Conservation (phyloP, 1,284 basidiomycete species). For the Microbotryum silenes-acaulis region DNA sequence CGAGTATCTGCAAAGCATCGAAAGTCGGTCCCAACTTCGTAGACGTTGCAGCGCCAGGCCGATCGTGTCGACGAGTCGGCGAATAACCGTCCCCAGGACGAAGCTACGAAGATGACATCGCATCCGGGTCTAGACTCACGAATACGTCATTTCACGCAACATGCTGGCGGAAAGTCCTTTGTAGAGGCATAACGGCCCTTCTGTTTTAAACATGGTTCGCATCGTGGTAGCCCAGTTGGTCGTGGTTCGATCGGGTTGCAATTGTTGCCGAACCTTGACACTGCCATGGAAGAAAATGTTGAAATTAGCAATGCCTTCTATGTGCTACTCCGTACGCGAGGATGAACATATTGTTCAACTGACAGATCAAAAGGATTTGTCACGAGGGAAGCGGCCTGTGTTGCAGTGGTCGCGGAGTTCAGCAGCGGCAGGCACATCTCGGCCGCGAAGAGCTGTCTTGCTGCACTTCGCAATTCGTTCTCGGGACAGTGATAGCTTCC, state of each 20-base stretch:
- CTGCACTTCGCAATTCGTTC: background rate
- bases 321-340: too few relatives aligned
- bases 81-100: too few relatives aligned
- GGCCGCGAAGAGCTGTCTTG: background rate
- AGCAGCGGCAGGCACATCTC: background rate
- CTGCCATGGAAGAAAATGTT: background rate
- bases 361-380: slow-evolving; percentile 27
- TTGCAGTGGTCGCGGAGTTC: background rate
- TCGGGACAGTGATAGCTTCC: background rate
- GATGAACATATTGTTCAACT: background rate
- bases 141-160: slow-evolving; percentile 31
- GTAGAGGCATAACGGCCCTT: slow-evolving; percentile 27
- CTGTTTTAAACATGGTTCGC: slow-evolving; percentile 26
- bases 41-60: background rate
- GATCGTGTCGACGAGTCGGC: background rate
- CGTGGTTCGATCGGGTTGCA: slow-evolving; percentile 11
- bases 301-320: background rate
- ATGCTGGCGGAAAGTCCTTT: slow-evolving; percentile 33
- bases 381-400: slow-evolving; percentile 16
- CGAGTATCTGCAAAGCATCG: background rate
- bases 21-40: background rate
- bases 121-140: background rate
- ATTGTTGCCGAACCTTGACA: slow-evolving; percentile 35
- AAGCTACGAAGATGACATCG: too few relatives aligned
- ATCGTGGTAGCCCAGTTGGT: slow-evolving; percentile 28